Conservation (phyloP, 2,329 filamentous ascomycete genomes). For the Talaromyces sp. region DNA sequence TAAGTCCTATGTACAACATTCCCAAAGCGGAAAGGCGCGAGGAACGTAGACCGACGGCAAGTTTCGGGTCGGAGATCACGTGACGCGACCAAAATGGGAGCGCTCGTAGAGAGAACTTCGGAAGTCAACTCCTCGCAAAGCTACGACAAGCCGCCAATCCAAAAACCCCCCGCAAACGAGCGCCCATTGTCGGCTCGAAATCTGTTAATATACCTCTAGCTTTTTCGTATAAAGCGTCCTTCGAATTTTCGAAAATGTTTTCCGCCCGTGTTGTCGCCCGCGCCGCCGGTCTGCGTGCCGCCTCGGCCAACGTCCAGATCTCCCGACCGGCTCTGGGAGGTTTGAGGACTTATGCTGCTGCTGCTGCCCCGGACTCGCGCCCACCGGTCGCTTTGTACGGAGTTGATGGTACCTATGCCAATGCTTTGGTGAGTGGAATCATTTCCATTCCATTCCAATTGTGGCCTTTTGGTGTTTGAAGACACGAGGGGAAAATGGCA, state of each 20-base stretch:
- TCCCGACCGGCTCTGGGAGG: constrained; percentile 36
- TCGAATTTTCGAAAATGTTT: constrained; percentile 40
- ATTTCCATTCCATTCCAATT: background rate
- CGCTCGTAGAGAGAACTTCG: constrained; percentile 10
- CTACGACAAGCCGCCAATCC: constrained; percentile 3
- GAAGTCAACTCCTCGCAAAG: constrained; percentile 8
- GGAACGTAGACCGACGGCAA: constrained; percentile 1
- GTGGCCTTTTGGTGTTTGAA: too few relatives aligned
- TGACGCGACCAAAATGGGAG: constrained; percentile 1
- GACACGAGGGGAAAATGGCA: background rate
- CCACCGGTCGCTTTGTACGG: constrained; percentile 89
- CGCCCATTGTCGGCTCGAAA: background rate
- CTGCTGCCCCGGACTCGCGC: constrained; percentile 57
- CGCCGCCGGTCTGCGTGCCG: constrained; percentile 53
- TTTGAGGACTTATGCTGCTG: constrained; percentile 67
- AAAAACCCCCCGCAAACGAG: background rate
- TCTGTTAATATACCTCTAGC: background rate
- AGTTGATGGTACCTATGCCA: constrained; percentile 96
- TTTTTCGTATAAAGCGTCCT: background rate
- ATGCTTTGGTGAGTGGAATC: constrained; percentile 75
- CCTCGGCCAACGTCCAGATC: constrained; percentile 37
- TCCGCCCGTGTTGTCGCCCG: constrained; percentile 49
- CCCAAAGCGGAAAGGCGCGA: background rate
- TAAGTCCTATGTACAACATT: background rate
- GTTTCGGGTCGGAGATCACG: constrained; percentile 4